Conservation (phyloP, 352 stramenopile genomes). For the Phytophthora multivora region DNA sequence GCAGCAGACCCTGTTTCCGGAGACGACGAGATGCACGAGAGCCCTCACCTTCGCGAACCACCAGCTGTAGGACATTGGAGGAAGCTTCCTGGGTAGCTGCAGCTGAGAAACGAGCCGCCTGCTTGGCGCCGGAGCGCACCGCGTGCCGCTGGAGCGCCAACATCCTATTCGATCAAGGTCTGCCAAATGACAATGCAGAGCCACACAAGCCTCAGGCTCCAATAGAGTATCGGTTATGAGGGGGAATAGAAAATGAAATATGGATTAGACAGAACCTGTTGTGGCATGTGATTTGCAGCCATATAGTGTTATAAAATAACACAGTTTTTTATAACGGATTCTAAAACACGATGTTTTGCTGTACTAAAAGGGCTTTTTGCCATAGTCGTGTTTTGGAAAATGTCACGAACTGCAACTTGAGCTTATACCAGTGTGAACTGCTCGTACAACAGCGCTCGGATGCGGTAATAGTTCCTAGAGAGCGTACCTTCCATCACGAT, state of each 20-base stretch:
- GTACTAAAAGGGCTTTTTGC: background rate
- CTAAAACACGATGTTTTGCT: background rate
- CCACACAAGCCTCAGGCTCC: constrained; percentile 27
- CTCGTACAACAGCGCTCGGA: constrained; percentile 85
- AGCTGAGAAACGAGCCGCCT: constrained; percentile 53
- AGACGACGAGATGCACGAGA: constrained; percentile 80
- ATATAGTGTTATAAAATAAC: constrained; percentile 9
- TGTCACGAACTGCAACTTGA: background rate
- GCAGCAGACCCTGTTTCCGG: constrained; percentile 80
- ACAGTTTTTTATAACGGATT: background rate
- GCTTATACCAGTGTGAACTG: constrained; percentile 87
- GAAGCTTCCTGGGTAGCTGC: constrained; percentile 32
- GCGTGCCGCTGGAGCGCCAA: constrained; percentile 55
- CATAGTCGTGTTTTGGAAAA: constrained; percentile 8
- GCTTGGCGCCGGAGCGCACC: constrained; percentile 37
- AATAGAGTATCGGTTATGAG: background rate
- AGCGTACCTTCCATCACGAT: constrained; percentile 87
- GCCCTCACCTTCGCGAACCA: constrained; percentile 66
- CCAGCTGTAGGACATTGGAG: constrained; percentile 57
- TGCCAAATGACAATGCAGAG: constrained; percentile 27
- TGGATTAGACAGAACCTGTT: background rate
- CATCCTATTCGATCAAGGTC: constrained; percentile 34
- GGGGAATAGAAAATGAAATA: background rate
- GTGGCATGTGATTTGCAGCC: background rate
- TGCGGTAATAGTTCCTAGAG: constrained; percentile 88